Percentiles rank a stretch among this genome's conserved stretches.
Conservation (phyloP, 2,329 filamentous ascomycete species). For the Colletotrichum karsti region DNA sequence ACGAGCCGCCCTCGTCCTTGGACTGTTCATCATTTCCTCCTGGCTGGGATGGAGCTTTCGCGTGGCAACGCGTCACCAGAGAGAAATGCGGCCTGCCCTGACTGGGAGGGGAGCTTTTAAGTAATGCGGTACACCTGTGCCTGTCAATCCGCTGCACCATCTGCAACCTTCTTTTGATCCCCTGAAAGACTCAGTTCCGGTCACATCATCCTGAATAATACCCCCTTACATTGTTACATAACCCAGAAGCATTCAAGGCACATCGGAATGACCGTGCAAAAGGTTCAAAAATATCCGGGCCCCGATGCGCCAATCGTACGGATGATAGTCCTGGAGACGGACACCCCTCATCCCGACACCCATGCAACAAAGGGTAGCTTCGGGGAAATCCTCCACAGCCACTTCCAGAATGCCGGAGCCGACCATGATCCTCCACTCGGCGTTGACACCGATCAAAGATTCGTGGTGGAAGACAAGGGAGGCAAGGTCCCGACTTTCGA, state of each 20-base stretch:
- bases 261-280: background rate
- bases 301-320: slow-evolving; percentile 34
- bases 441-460: slow-evolving; percentile 63
- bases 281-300: slow-evolving; percentile 14
- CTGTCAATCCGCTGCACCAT: background rate
- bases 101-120: background rate
- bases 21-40: background rate
- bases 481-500: slow-evolving; percentile 54
- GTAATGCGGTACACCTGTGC: background rate
- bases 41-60: background rate
- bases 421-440: slow-evolving; percentile 61
- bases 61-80: slow-evolving; percentile 12
- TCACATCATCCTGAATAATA: background rate
- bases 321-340: slow-evolving; percentile 66
- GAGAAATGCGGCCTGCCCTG: background rate
- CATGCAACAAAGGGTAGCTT: slow-evolving; percentile 59
- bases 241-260: background rate
- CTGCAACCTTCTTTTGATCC: background rate
- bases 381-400: slow-evolving; percentile 59
- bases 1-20: background rate
- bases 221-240: too few species aligned
- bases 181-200: background rate
- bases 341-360: slow-evolving; percentile 61
- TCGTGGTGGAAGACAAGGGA: slow-evolving; percentile 58
- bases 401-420: slow-evolving; percentile 60